Percentiles rank a stretch among this genome's conserved stretches.
Conservation (phyloP, 805 yeast genomes). For the Monosporozyma solicola region DNA sequence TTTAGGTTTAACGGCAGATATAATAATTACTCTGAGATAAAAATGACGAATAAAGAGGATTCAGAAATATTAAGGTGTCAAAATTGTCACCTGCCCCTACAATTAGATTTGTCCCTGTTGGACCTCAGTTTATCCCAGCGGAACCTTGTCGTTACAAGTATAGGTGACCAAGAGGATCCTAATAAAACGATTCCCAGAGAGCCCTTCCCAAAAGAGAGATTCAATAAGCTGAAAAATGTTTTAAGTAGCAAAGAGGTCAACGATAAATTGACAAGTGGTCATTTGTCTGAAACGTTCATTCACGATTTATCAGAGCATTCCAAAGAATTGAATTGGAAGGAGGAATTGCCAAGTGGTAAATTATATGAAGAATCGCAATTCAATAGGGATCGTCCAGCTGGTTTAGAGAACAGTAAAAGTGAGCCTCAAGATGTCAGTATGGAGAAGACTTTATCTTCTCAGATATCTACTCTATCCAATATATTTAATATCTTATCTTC, state of each 20-base stretch:
- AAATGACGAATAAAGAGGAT: background rate
- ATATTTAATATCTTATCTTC: slow-evolving; percentile 65
- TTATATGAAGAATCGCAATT: slow-evolving; percentile 10
- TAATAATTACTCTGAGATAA: background rate
- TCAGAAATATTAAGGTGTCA: slow-evolving; percentile 30
- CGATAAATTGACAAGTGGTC: background rate
- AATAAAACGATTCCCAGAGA: slow-evolving; percentile 4
- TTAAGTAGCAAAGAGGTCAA: slow-evolving; percentile 20
- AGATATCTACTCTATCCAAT: slow-evolving; percentile 46
- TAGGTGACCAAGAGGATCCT: background rate
- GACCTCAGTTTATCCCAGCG: slow-evolving; percentile 38
- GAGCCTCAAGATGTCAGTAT: slow-evolving; percentile 7
- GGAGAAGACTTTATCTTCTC: slow-evolving; percentile 34
- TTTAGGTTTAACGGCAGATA: background rate
- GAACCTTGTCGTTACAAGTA: slow-evolving; percentile 30
- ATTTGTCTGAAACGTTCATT: background rate
- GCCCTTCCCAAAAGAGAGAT: slow-evolving; percentile 19
- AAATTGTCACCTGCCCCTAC: slow-evolving; percentile 37
- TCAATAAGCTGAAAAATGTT: slow-evolving; percentile 12
- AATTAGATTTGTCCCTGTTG: slow-evolving; percentile 36
- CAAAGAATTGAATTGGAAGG: background rate
- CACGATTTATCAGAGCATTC: background rate
- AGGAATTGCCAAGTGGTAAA: background rate
- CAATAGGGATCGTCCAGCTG: background rate
- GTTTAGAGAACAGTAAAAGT: background rate